Base-by-base conservation (phyloP, 2,329 filamentous ascomycete species). In the Phyllosticta citribraziliensis region DNA sequence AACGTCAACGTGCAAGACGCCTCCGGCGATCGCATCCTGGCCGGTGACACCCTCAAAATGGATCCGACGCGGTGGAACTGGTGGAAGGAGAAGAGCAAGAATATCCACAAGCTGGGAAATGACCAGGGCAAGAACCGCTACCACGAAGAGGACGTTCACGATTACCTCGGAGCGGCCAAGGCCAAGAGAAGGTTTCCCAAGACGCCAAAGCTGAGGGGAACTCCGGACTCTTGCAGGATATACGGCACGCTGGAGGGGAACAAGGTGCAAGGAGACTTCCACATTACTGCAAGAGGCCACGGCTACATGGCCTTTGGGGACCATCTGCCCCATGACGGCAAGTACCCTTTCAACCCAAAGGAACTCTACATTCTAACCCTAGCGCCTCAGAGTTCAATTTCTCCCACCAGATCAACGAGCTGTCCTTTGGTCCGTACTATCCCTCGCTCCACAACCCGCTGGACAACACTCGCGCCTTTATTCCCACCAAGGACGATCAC, bases 1-100 rank as follows among this genome's bases (percentile, higher is more conserved):
- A 89, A 96, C 76, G 80, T 99, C 75, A 97, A 99, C 76, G 92
- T 99, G 57, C 94, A 97, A 78, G 94, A 99, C 74, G 92, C 93
- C 2, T 85, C 91, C 0, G 92, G 94, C 58, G 94, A 99, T 74
- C 86, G 89, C 65, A 96, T 97, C 68, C 81, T 96, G 30, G 94
- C 94, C 2, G 89, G 84, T 3, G 80, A 87, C 47, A 79, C 87
- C 65, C 80, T 99, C 64, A 80, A 83, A 65, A 86, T 84, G 69
- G 91, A 97, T 68, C 77, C 83, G 17, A 97, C 94, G 8, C 83
- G 78, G 65, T 99, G 93, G 91, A 71, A 73, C 22, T 85, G 92
- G 66, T 97, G 93, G 92, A 22, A 50, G 84, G 86, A 64, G 82
- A 90, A 64, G 84, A 90, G 79, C 67, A 84, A 85, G 70, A 88